Conservation (phyloP, 129 eudicot genomes). For the Smallanthus sonchifolius region DNA sequence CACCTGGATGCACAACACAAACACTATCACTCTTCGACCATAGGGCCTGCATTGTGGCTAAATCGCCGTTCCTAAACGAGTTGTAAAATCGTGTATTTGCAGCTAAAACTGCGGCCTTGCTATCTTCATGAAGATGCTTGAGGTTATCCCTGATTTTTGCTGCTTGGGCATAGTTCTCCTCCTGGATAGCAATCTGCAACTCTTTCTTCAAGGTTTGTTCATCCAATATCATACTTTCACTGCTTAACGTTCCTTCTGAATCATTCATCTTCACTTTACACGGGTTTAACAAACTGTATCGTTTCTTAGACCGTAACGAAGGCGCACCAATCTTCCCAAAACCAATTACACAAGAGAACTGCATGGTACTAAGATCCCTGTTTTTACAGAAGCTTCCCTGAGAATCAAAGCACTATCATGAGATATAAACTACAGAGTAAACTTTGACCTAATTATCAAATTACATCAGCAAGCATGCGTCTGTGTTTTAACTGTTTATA, state of each 20-base stretch:
- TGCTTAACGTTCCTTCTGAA: conserved; percentile 58
- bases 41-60: conserved; percentile 77
- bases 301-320: neutral
- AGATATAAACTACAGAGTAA: neutral
- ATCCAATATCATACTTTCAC: conserved; percentile 58
- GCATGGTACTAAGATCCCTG: neutral
- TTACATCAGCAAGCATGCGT: neutral
- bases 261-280: conserved; percentile 62
- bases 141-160: conserved; percentile 84
- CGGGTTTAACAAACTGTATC: conserved; percentile 10
- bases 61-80: conserved; percentile 76
- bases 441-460: neutral
- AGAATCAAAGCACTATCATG: neutral
- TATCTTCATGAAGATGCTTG: conserved; percentile 66
- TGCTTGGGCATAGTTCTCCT: conserved; percentile 84
- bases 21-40: conserved; percentile 83
- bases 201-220: conserved; percentile 75
- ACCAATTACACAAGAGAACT: neutral
- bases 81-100: conserved; percentile 87
- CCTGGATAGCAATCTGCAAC: conserved; percentile 60
- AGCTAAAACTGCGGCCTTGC: conserved; percentile 88
- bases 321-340: neutral
- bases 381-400: neutral
- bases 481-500: neutral
- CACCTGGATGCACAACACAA: conserved; percentile 95